Evolutionary conservation across 345 rosid genomes (phyloP).

Genomic region (Chamaenerion angustifolium): DNA sequence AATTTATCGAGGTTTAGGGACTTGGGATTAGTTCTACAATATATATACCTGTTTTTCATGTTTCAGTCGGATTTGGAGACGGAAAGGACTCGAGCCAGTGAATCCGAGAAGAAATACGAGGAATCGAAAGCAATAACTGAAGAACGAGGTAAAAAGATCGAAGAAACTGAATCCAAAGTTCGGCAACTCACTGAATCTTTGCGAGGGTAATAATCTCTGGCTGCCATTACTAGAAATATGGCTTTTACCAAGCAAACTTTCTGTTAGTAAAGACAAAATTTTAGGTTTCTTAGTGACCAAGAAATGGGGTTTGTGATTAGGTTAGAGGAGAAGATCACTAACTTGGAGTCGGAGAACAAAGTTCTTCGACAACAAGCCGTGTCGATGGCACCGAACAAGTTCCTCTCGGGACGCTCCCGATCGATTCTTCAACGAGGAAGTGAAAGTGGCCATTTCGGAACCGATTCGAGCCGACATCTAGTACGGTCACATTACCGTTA

Average conservation of each 20-base stretch:
- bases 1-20: slow-evolving; percentile 4
- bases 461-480: slow-evolving; percentile 40
- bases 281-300: too few relatives aligned
- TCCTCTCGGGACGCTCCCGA: slow-evolving; percentile 86
- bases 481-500: slow-evolving; percentile 17
- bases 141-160: slow-evolving; percentile 40
- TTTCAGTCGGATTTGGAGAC: slow-evolving; percentile 42
- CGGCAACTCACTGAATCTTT: slow-evolving; percentile 66
- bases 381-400: slow-evolving; percentile 84
- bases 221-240: background rate
- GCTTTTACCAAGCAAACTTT: too few relatives aligned
- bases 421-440: slow-evolving; percentile 73
- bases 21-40: too few relatives aligned
- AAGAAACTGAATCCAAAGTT: slow-evolving; percentile 63
- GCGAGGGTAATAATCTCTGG: slow-evolving; percentile 28
- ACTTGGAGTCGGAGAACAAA: slow-evolving; percentile 82
- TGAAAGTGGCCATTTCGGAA: slow-evolving; percentile 55
- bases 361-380: slow-evolving; percentile 91
- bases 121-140: slow-evolving; percentile 43
- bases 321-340: slow-evolving; percentile 71
- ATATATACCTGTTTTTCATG: slow-evolving; percentile 4
- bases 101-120: slow-evolving; percentile 35
- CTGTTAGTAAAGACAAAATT: too few relatives aligned
- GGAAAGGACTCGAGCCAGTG: slow-evolving; percentile 54
- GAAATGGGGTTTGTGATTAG: slow-evolving; percentile 20